Evolutionary conservation across 2,329 filamentous ascomycete species (phyloP), one percentile per base, ranked within the genome.

Genomic region (Exophiala calicioides): DNA sequence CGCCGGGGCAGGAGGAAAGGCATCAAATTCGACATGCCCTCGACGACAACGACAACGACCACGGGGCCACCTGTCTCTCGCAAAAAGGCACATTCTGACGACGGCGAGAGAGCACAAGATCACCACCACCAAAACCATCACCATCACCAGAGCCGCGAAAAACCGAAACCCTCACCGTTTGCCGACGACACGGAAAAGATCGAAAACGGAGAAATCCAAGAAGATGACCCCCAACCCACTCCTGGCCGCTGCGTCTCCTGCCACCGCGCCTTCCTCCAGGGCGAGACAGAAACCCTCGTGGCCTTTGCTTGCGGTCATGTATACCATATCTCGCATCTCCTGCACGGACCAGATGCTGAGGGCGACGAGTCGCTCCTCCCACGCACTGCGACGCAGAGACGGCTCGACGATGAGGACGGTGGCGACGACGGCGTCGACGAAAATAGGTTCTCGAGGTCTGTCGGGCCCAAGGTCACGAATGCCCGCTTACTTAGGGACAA

Each of bases 401-500:
- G n/a, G n/a, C n/a, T n/a, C n/a, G n/a, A n/a, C n/a, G n/a, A 29
- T 30, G 29, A 32, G 12, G 35, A 29, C 5, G 43, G 51, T n/a
- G 50, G 47, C n/a, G 48, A 54, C 12, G 34, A 60, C 56, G 33
- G 65, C n/a, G 34, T 46, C 6, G 50, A 53, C 3, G 54, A 52
- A 19, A 42, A 40, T 31, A 46, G 57, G 56, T 32, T 69, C 68
- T 41, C 65, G 8, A 52, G 70, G 27, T 88, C 85, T 42, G 82
- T 97, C 5, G 87, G 88, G 0, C 81, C 85, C 21, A 96, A 96
- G 68, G 89, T 95, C 20, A 93, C 87, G 55, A 88, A 89, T 63
- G 90, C 90, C 29, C 79, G 89, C 54, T 65, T 95, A 44, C 68
- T 95, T 50, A 53, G 50, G 47, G 52, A 52, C 16, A 59, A 58